phyloP scores from a whole-genome alignment of 352 stramenopile species.

The Saprolegnia parasitica region DNA sequence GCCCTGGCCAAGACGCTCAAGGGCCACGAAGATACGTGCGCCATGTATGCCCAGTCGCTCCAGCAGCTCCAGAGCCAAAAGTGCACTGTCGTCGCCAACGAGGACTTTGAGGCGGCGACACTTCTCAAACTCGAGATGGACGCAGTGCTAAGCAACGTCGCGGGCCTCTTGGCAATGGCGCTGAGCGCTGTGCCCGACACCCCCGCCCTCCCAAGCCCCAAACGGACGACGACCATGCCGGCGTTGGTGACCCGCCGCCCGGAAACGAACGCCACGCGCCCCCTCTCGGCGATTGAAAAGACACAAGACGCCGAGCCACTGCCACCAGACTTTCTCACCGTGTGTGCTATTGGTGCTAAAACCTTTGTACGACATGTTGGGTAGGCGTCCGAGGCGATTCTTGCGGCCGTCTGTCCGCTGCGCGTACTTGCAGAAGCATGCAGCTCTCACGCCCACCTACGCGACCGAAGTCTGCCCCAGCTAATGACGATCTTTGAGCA shows the following conservation, averaged over 20 bases:
- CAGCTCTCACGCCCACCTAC: not conserved
- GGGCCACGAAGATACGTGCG: not conserved
- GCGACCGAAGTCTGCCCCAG: not conserved
- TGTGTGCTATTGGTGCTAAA: not conserved
- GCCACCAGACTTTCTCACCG: not conserved
- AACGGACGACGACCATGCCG: too few species aligned
- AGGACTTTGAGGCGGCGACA: slow-evolving; percentile 17
- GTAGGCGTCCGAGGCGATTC: not conserved
- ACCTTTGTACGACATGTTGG: not conserved
- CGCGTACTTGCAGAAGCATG: not conserved
- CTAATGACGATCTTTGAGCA: not conserved
- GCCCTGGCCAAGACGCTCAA: not conserved
- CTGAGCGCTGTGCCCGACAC: too few species aligned
- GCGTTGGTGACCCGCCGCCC: not conserved
- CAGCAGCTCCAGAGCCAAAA: slow-evolving; percentile 17
- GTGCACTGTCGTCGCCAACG: not conserved
- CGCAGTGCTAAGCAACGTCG: not conserved
- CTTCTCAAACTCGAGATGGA: slow-evolving; percentile 19
- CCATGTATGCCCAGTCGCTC: not conserved
- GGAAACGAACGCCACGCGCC: not conserved
- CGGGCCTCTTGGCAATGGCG: not conserved
- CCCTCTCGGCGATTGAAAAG: not conserved
- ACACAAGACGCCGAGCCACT: not conserved
- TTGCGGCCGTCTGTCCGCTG: not conserved
- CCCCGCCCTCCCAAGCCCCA: too few species aligned